These are phyloP conservation scores for Oryza glumipatula DNA, from an alignment of 176 grass and related monocot species.

Conservation along the genomic window DNA sequence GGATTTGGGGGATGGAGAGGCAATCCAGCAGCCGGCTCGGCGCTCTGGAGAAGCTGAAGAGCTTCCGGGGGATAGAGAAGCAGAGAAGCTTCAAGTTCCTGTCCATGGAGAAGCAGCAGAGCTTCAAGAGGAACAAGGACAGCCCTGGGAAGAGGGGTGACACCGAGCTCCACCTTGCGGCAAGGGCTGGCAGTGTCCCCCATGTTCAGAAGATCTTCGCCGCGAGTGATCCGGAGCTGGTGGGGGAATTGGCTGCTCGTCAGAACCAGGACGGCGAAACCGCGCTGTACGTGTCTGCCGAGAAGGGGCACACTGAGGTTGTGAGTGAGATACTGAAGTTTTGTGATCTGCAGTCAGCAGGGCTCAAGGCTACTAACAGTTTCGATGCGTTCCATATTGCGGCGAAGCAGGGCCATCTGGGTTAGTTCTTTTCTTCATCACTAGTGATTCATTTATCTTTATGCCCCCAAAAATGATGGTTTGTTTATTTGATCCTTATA, in stretches of 20 bases:
- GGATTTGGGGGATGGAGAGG: constrained; percentile 56
- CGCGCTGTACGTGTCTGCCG: constrained; percentile 75
- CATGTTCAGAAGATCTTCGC: constrained; percentile 74
- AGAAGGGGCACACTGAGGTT: constrained; percentile 74
- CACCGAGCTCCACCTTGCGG: constrained; percentile 68
- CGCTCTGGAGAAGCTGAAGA: constrained; percentile 55
- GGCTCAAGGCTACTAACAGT: constrained; percentile 73
- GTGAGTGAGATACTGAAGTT: constrained; percentile 75
- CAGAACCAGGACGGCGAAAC: constrained; percentile 87
- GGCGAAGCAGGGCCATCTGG: constrained; percentile 86
- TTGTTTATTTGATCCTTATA: background rate
- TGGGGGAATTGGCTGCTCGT: constrained; percentile 57
- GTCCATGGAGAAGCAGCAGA: constrained; percentile 81
- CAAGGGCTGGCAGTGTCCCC: constrained; percentile 69
- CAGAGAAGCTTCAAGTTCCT: constrained; percentile 73
- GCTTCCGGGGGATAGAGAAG: constrained; percentile 72
- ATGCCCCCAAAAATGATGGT: background rate
- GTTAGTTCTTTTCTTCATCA: constrained; percentile 48
- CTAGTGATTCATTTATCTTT: background rate
- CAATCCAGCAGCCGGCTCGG: constrained; percentile 49
- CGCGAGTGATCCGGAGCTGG: constrained; percentile 45
- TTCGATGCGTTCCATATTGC: constrained; percentile 93
- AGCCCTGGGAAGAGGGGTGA: constrained; percentile 88
- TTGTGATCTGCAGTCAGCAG: constrained; percentile 73
- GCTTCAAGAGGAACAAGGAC: constrained; percentile 85